Conservation (phyloP, 768 basidiomycete species). For the Russula lepida region DNA sequence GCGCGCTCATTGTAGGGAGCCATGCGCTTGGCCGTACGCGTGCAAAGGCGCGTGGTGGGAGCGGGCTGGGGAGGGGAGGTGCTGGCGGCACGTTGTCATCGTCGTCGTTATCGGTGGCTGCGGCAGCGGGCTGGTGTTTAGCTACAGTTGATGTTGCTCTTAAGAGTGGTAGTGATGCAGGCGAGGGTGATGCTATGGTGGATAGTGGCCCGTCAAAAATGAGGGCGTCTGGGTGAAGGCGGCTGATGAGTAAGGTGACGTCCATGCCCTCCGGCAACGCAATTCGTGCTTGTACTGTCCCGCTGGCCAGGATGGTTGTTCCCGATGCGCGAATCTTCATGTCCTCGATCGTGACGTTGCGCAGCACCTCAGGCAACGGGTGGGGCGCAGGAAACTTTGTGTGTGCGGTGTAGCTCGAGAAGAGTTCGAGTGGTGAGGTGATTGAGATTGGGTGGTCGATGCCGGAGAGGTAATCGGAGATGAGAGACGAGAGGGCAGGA, state of each 20-base stretch:
- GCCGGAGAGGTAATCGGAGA: constrained; percentile 56
- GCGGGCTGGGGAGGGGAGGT: constrained; percentile 52
- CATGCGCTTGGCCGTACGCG: constrained; percentile 66
- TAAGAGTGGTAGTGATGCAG: not conserved
- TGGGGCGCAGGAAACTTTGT: constrained; percentile 58
- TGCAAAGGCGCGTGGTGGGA: constrained; percentile 67
- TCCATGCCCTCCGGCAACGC: constrained; percentile 66
- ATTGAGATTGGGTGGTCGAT: constrained; percentile 50
- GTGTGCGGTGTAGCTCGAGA: constrained; percentile 38
- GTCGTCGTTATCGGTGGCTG: not conserved
- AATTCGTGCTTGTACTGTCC: constrained; percentile 53
- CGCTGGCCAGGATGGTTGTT: constrained; percentile 53
- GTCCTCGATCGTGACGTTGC: constrained; percentile 62
- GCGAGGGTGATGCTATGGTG: not conserved
- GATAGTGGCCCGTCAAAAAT: constrained; percentile 53
- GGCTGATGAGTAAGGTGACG: constrained; percentile 51
- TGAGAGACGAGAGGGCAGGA: constrained; percentile 47
- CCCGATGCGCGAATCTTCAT: constrained; percentile 59
- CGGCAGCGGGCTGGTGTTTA: not conserved
- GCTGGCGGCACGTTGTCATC: constrained; percentile 33
- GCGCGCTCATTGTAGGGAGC: constrained; percentile 42
- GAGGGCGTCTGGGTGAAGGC: constrained; percentile 66
- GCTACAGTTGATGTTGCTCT: not conserved
- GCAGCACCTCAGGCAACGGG: constrained; percentile 56
- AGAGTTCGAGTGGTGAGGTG: constrained; percentile 38